Base-by-base conservation (phyloP, 495 filamentous ascomycete genomes). In the Penicillium tannophilum region DNA sequence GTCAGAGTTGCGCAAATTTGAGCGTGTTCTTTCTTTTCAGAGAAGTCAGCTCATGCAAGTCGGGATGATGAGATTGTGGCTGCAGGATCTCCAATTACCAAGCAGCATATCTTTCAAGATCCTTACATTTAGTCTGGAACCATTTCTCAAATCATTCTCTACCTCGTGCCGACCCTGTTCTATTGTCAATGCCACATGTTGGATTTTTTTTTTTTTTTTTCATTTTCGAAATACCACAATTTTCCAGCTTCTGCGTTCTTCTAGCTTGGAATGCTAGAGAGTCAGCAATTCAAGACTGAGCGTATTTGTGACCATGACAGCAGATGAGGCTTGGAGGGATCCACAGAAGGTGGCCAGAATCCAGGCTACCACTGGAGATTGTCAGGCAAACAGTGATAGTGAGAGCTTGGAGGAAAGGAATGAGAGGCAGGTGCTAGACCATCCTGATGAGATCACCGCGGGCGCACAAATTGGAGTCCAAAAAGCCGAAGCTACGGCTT, bases 401-500 rank as follows among this genome's bases (percentile, higher is more conserved):
- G 7, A 36, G 33, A 36, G 33, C 33, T 12, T 36, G 33, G 33
- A 36, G 10, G 33, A 36, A 36, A 36, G 33, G 10, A 36, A 36
- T 11, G 33, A 36, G 33, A 36, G 33, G 10, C 33, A 36, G 9
- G 9, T 36, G 12, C 33, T 12, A 9, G 9, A 36, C 12, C 42
- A 47, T 42, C 20, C 45, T 3, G 10, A 42, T 24, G 33, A 12
- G 6, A 26, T 42, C 35, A 54, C 33, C 39, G 3, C 19, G 0
- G 51, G 43, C 7, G 51, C 51, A 4, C 24, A 48, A 7, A 23
- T 28, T 48, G 55, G 55, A 8, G 36, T 58, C 8, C 63, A 71
- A 48, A 73, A 73, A 20, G 70, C 65, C 3, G 73, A 76, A 50
- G 73, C 73, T 11, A 63, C 68, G 5, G 72, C 70, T 10, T 49